Conservation (phyloP, 257 asterid species). For the Osmanthus fragrans region DNA sequence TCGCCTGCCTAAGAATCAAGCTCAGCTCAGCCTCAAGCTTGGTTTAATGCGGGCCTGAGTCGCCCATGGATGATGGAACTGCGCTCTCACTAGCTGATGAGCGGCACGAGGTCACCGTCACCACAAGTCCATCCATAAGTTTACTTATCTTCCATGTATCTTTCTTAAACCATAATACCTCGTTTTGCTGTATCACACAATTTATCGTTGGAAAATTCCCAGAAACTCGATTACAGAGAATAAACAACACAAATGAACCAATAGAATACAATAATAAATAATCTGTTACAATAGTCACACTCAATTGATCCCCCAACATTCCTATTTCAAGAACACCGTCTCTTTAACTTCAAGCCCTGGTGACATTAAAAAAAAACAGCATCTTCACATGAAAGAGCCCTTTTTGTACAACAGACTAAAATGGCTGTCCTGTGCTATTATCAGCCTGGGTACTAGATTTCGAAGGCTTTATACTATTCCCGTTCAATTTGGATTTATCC, state of each 20-base stretch:
- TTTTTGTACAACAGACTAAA: slow-evolving; percentile 21
- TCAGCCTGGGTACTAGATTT: slow-evolving; percentile 31
- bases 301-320: background rate
- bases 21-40: too few relatives aligned
- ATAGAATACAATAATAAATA: background rate
- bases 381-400: background rate
- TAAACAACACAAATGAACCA: background rate
- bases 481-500: slow-evolving; percentile 41
- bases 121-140: background rate
- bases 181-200: background rate
- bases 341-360: background rate
- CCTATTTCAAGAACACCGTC: slow-evolving; percentile 2
- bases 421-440: slow-evolving; percentile 23
- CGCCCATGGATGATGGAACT: too few relatives aligned
- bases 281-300: background rate
- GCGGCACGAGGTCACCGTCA: too few relatives aligned
- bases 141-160: background rate
- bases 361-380: background rate
- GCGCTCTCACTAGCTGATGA: too few relatives aligned
- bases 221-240: background rate
- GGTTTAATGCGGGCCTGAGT: too few relatives aligned
- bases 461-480: slow-evolving; percentile 35
- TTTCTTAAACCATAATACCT: background rate
- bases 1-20: too few relatives aligned
- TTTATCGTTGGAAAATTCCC: background rate